Base-by-base conservation (phyloP, 495 filamentous ascomycete species). In the Penicillium herquei region DNA sequence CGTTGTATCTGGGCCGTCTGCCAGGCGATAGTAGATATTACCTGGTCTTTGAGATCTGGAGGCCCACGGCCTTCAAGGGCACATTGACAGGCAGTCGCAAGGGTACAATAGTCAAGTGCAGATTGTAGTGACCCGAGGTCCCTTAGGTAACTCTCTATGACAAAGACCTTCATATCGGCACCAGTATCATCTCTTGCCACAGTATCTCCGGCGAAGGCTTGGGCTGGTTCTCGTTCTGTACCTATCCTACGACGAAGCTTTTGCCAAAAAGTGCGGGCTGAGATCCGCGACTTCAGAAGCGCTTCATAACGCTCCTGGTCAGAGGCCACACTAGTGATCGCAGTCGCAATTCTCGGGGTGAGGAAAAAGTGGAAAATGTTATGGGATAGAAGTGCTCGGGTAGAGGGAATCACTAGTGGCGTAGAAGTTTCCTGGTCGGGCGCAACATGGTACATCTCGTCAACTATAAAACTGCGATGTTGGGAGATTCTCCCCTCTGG, bases 61-160 rank as follows among this genome's bases (percentile, higher is more conserved):
- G 52, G 52, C n/a, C 52, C 52, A 55, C 44, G 34, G 44, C 52
- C 43, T 42, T 55, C 52, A 13, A 55, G 52, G 16, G 44, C 52
- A 9, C 39, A 6, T 26, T 55, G 34, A 34, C 34, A 49, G 9
- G 42, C 52, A 43, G 37, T 42, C 39, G 11, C 46, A 44, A 56
- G 45, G 30, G 53, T 41, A 13, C 46, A 43, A 43, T 50, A 14
- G 39, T 30, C 44, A 17, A 50, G 21, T 33, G 12, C 12, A 56
- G 3, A 26, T 32, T 43, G 7, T 30, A 56, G 35, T 13, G 53
- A 45, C 37, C 53, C 53, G 26, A 55, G 52, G 33, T 55, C 52
- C 18, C 48, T 49, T 14, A 55, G 52, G 26, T 55, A 55, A 5
- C 33, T 56, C 21, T 49, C 45, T 43, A 56, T 56, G 26, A 56